Base-by-base conservation (phyloP, 1,284 basidiomycete species). In the Neotropicomus parvogracilis region DNA sequence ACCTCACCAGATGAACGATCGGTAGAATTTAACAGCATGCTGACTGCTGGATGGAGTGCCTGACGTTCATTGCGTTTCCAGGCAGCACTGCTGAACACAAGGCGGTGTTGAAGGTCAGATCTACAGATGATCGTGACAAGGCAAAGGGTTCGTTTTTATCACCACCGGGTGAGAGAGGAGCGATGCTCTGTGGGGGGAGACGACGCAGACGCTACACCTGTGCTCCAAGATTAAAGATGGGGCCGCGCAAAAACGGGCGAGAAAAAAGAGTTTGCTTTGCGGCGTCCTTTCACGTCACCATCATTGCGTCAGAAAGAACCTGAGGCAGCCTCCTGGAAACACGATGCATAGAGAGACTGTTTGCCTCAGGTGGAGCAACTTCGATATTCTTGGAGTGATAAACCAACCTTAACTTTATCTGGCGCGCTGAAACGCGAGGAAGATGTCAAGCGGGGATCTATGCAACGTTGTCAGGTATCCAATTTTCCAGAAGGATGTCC, bases 91-190 rank as follows among this genome's bases (percentile, higher is more conserved):
- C 21, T 42, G 48, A 48, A 14, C 29, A 14, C 27, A 41, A 38
- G 52, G 62, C 62, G 11, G 50, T 64, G 57, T 42, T 36, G 35
- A 39, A 34, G 29, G 51, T 46, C 36, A 27, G 41, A 49, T 37
- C 40, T 28, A 49, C 48, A n/a, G 28, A 40, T 33, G 10, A 32
- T 50, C 38, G 49, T 43, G 50, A 43, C 38, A 34, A 35, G 34
- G 13, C 8, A 32, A 36, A 42, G 19, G 6, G 27, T 29, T 36
- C n/a, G 24, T 32, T 34, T 32, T 36, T 37, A 31, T 44, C 55
- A 21, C 40, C 48, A 32, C 36, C n/a, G 35, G 14, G 40, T 17
- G 32, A 26, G 4, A 37, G 20, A 19, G 34, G 43, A 38, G 48
- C 37, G 29, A 20, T 20, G 36, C 31, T 39, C 27, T 28, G 33